Evolutionary conservation across 2,329 filamentous ascomycete species (phyloP), one percentile per base, ranked within the genome.

Genomic region (Xylariaceae sp.): DNA sequence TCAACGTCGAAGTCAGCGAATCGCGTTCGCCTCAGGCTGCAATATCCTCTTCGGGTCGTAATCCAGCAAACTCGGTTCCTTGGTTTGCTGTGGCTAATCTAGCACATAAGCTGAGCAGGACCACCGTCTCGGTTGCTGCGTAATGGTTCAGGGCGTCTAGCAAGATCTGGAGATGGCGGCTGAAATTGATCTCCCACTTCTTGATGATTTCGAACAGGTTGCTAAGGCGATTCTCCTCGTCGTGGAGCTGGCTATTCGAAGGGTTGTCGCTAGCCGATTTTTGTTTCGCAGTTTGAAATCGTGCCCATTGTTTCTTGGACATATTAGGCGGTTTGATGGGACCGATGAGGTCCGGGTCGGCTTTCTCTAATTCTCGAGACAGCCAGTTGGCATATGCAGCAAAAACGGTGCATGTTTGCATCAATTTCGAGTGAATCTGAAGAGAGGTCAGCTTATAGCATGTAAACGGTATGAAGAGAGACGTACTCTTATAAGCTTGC

Each of bases 71-170:
- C 69, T 87, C 83, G 0, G 84, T 87, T 17, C 89, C 89, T 71
- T 92, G 89, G 61, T 89, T 91, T 10, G 89, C 90, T 60, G 88
- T 90, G 68, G 88, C 92, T 69, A 96, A 72, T 61, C 91, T 77
- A 10, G 91, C 91, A 71, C 91, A 96, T 13, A 99, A 78, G 65
- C 92, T 93, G 63, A 97, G 77, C 65, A 99, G 81, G 15, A 96
- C 94, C 2, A 97, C 93, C 45, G 94, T 97, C 78, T 99, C 94
- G 0, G 94, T 97, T 0, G 94, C 94, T 2, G 94, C 94, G 68
- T 97, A 95, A 74, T 97, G 96, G 68, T 99, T 97, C 63, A 99
- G 80, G 61, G 91, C 93, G 72, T 97, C 94, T 44, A 97, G 85
- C 68, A 99, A 75, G 66, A 97, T 96, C 77, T 96, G 92, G 68